Base-by-base conservation (phyloP, 1,139 yeast species). In the Groenewaldozyma sp. region DNA sequence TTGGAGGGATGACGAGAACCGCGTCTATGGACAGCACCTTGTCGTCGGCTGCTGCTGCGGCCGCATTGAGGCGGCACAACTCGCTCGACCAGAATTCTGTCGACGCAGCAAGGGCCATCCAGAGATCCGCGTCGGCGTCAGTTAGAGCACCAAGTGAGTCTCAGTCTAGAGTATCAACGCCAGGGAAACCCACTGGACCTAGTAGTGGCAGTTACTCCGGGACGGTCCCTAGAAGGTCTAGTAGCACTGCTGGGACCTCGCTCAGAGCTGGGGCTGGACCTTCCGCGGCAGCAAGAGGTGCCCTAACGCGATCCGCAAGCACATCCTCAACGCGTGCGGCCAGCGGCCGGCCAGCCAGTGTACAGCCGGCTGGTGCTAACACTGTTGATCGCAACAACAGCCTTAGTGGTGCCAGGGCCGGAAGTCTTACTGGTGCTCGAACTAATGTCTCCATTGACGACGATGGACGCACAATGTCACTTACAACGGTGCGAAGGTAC, bases 31-130 rank as follows among this genome's bases (percentile, higher is more conserved):
- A 39, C 21, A 42, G 50, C 29, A 31, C 33, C 26, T 42, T 52
- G 35, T 48, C 56, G 26, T 48, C 59, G 34, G 54, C 58, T 10
- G 65, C 65, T 3, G 65, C 65, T 2, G 65, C 65, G 10, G 56
- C 63, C 33, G 65, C 65, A 6, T 42, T 60, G 14, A 49, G 59
- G 13, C 45, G 62, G n/a, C 62, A 60, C 40, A 39, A 40, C 36
- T 61, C 65, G 24, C 47, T 61, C 31, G 60, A 59, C 38, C 48
- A 45, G 34, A 45, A 43, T 13, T 42, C 49, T 24, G 50, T 48
- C 18, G 53, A 52, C 5, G 45, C 49, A 4, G 54, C 48, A n/a
- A 38, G 37, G 50, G 48, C 45, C 29, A 38, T 37, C 36, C 38
- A 38, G 14, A 32, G 41, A 24, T 34, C 43, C 19, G 11, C 20